Evolutionary conservation across 148 eudicot genomes (phyloP).

Genomic region (Arbutus unedo): DNA sequence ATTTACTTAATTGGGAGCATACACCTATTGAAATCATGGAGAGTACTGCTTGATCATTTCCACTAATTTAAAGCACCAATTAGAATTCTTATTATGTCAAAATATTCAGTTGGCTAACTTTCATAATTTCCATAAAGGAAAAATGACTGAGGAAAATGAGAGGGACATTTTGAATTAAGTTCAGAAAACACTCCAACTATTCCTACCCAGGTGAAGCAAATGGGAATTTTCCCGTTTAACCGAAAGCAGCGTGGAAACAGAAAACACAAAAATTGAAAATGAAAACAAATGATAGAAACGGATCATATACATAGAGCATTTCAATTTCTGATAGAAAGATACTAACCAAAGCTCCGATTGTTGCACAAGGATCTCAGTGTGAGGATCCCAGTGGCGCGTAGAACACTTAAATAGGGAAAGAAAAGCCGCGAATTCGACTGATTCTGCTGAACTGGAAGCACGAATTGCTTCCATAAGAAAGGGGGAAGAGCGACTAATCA

Average conservation of each 20-base stretch:
- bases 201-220: neutral
- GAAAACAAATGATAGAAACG: neutral
- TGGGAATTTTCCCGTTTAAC: neutral
- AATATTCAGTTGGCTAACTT: too few species aligned
- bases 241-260: neutral
- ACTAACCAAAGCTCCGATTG: neutral
- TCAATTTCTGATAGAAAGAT: neutral
- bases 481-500: neutral
- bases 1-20: too few species aligned
- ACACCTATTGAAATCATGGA: too few species aligned
- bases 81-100: too few species aligned
- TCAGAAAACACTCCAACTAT: neutral
- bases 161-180: neutral
- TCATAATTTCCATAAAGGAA: too few species aligned
- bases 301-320: neutral
- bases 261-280: neutral
- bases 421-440: neutral
- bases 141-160: too few species aligned
- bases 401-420: neutral
- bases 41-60: too few species aligned
- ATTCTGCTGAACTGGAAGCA: conserved; percentile 18
- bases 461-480: neutral
- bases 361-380: conserved; percentile 8
- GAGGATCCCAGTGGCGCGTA: neutral
- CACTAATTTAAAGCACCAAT: too few species aligned